Percentiles rank a stretch among this genome's conserved stretches.
These are phyloP conservation scores for Boletus subparvulus DNA, from an alignment of 768 basidiomycete genomes.

Conservation along the genomic window DNA sequence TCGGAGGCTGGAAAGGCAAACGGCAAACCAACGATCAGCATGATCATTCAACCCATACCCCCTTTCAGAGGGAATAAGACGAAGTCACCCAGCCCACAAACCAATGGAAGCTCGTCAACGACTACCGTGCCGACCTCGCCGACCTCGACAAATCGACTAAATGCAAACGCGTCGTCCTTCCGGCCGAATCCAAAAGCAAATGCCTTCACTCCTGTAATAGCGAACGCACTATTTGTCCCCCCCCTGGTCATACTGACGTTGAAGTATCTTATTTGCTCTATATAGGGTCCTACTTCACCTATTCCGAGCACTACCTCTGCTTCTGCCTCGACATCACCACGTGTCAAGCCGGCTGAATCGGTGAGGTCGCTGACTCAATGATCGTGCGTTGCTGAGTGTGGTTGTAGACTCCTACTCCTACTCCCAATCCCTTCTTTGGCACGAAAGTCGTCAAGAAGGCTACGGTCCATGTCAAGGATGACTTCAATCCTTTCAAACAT, in stretches of 20 bases:
- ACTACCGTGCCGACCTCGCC: conserved; percentile 50
- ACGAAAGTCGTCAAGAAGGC: conserved; percentile 73
- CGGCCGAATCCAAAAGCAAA: conserved; percentile 82
- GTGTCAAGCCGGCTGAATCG: conserved; percentile 55
- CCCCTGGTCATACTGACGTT: conserved; percentile 17
- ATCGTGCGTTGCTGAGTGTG: conserved; percentile 9
- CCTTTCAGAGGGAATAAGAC: conserved; percentile 74
- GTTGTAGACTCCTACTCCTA: conserved; percentile 38
- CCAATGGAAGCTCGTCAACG: conserved; percentile 33
- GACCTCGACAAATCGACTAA: conserved; percentile 62
- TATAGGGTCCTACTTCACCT: conserved; percentile 47
- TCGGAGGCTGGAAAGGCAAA: conserved; percentile 33
- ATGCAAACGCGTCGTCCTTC: conserved; percentile 90
- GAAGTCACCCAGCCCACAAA: conserved; percentile 32
- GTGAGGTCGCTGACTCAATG: conserved; percentile 32
- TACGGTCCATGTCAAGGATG: conserved; percentile 85
- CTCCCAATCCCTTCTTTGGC: conserved; percentile 90
- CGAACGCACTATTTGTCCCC: conserved; percentile 8
- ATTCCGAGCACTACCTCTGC: conserved; percentile 41
- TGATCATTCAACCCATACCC: conserved; percentile 87
- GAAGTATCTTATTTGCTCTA: conserved; percentile 10
- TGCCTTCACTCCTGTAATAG: conserved; percentile 66
- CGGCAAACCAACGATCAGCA: conserved; percentile 50
- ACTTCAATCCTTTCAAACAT: conserved; percentile 96
- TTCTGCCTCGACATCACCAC: conserved; percentile 59